Base-by-base conservation (phyloP, 1,284 basidiomycete genomes). In the Singerocomus rubriflavus region DNA sequence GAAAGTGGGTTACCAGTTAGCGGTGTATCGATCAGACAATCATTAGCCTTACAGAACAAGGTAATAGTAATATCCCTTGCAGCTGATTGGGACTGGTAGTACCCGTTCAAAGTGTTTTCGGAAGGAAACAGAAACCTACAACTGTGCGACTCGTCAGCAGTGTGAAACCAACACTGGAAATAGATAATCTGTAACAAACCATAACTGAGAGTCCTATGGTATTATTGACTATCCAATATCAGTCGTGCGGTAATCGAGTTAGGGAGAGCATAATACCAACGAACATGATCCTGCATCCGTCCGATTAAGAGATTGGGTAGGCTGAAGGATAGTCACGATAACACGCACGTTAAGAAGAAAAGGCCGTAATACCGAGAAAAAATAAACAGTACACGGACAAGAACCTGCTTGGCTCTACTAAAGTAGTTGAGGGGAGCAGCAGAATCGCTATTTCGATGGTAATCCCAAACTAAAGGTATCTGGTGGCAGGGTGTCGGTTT, bases 311-410 rank as follows among this genome's bases (percentile, higher is more conserved):
- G 31, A n/a, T 10, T 36, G 3, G 9, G 6, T 14, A 29, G 6
- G 17, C 12, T 3, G 10, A 27, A 6, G 10, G 30, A 21, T 27
- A 17, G 6, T 9, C 8, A 10, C 2, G 6, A 26, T 14, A 39
- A 4, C 31, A 58, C 62, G 25, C 16, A 61, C 60, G 41, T 41
- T 26, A 63, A 51, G 41, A 50, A 61, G 26, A 63, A 9, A 21
- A 61, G 34, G 13, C 57, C 60, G 13, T 64, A 61, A 36, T 64
- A 64, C n/a, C 60, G 60, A 31, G 57, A 43, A 38, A 62, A 60
- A 31, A 64, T 26, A 39, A 62, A 61, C 13, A 64, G 44, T 2
- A 46, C 10, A 25, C n/a, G 40, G 10, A 60, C 12, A 31, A 64
- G 8, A 25, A 48, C 13, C 25, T 16, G 57, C 16, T 43, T 49